Evolutionary conservation across 2,329 filamentous ascomycete species (phyloP).

Genomic region (Apiospora kogelbergensis): DNA sequence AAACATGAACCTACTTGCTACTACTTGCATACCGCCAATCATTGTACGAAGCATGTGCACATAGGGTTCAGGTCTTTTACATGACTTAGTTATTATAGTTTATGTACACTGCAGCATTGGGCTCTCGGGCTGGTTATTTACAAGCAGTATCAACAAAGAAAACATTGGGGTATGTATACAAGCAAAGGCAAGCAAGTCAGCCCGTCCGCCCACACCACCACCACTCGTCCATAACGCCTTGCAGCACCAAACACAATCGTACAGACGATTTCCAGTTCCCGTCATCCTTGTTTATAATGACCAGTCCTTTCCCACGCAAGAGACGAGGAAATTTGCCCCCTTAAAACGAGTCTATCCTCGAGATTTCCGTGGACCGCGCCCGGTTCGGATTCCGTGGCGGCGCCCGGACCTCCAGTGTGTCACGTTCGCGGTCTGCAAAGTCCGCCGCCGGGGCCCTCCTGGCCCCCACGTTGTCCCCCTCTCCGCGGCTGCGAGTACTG

Average conservation of each 20-base stretch:
- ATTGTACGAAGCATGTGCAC: background rate
- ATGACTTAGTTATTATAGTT: background rate
- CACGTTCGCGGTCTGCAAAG: background rate
- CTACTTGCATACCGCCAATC: background rate
- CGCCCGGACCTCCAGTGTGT: background rate
- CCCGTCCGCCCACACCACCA: too few relatives aligned
- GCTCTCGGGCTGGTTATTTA: background rate
- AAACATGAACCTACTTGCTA: too few relatives aligned
- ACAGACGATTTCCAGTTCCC: background rate
- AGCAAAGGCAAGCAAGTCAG: background rate
- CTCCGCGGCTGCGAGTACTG: background rate
- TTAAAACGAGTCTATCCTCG: background rate
- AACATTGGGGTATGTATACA: background rate
- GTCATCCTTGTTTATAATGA: too few relatives aligned
- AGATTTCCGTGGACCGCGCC: background rate
- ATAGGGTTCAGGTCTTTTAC: background rate
- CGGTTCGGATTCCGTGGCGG: background rate
- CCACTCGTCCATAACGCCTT: background rate
- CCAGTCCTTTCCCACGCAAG: too few relatives aligned
- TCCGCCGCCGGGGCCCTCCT: background rate
- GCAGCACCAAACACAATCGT: background rate
- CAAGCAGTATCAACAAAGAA: background rate
- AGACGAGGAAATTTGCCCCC: background rate
- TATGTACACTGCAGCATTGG: background rate
- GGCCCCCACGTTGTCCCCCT: background rate